Conservation (phyloP, 2,329 filamentous ascomycete species). For the Xylariaceae sp. region DNA sequence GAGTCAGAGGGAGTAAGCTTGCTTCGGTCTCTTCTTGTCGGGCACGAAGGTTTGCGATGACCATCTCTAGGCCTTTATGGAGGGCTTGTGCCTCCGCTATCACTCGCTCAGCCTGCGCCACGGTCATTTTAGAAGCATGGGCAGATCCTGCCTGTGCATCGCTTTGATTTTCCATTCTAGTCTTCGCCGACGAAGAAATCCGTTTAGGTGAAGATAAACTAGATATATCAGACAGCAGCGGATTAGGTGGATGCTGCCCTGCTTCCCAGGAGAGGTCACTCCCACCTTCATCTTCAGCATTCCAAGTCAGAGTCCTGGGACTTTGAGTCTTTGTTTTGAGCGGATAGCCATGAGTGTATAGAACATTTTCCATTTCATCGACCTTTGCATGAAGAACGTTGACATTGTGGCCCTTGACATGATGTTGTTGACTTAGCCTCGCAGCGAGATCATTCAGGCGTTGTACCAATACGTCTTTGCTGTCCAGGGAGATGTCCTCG, state of each 20-base stretch:
- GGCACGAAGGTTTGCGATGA: conserved; percentile 57
- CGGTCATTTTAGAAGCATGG: conserved; percentile 23
- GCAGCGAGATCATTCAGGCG: conserved; percentile 42
- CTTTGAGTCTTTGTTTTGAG: conserved; percentile 22
- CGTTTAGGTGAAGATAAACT: conserved; percentile 24
- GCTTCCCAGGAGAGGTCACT: conserved; percentile 39
- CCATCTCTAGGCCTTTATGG: conserved; percentile 55
- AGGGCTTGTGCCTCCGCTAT: conserved; percentile 52
- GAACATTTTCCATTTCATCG: conserved; percentile 49
- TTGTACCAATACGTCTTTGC: conserved; percentile 54
- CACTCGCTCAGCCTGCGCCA: conserved; percentile 41
- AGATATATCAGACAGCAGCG: conserved; percentile 27
- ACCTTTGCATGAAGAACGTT: conserved; percentile 48
- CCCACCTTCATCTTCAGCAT: not conserved
- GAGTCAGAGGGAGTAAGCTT: conserved; percentile 33
- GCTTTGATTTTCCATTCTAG: not conserved
- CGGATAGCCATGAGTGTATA: conserved; percentile 25
- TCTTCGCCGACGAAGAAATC: conserved; percentile 26
- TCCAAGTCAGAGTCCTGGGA: not conserved
- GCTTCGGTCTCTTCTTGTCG: conserved; percentile 67
- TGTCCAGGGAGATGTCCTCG: conserved; percentile 42
- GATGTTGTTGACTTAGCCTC: conserved; percentile 30
- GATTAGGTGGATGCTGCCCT: conserved; percentile 38
- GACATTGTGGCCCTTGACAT: conserved; percentile 40
- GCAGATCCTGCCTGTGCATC: conserved; percentile 1